A percentile compares a stretch with the other conserved stretches of the same genome.
Conservation (phyloP, 495 filamentous ascomycete genomes). For the Xylaria grammica region DNA sequence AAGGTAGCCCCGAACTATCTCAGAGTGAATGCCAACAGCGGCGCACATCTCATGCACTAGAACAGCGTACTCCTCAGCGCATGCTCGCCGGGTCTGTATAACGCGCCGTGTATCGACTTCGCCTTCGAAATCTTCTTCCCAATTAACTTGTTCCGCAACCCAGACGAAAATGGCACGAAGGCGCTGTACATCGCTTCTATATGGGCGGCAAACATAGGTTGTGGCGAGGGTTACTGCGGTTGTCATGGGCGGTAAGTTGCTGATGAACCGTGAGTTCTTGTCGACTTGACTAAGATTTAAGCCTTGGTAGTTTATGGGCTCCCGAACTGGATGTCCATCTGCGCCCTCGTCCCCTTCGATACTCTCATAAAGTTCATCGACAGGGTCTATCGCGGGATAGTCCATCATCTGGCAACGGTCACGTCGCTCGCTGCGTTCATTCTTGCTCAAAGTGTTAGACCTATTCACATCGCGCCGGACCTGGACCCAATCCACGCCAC, state of each 20-base stretch:
- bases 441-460: slow-evolving; percentile 87
- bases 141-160: slow-evolving; percentile 93
- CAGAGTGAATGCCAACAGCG: slow-evolving; percentile 85
- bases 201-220: slow-evolving; percentile 91
- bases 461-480: slow-evolving; percentile 94
- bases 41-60: slow-evolving; percentile 92
- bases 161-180: slow-evolving; percentile 94
- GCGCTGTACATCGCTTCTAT: slow-evolving; percentile 91
- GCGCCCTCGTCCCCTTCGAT: slow-evolving; percentile 90
- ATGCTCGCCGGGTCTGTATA: slow-evolving; percentile 82
- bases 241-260: slow-evolving; percentile 85
- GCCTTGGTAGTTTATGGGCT: slow-evolving; percentile 79
- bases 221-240: slow-evolving; percentile 85
- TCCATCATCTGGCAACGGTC: slow-evolving; percentile 96
- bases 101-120: slow-evolving; percentile 80
- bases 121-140: slow-evolving; percentile 89
- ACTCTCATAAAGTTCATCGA: slow-evolving; percentile 83
- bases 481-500: slow-evolving; percentile 87
- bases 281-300: slow-evolving; percentile 87
- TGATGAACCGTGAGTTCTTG: slow-evolving; percentile 92
- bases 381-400: slow-evolving; percentile 81
- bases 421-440: slow-evolving; percentile 83
- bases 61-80: slow-evolving; percentile 87
- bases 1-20: slow-evolving; percentile 84
- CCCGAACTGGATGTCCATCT: slow-evolving; percentile 80